Base-by-base conservation (phyloP, 352 stramenopile genomes). In the Phytopythium litorale region DNA sequence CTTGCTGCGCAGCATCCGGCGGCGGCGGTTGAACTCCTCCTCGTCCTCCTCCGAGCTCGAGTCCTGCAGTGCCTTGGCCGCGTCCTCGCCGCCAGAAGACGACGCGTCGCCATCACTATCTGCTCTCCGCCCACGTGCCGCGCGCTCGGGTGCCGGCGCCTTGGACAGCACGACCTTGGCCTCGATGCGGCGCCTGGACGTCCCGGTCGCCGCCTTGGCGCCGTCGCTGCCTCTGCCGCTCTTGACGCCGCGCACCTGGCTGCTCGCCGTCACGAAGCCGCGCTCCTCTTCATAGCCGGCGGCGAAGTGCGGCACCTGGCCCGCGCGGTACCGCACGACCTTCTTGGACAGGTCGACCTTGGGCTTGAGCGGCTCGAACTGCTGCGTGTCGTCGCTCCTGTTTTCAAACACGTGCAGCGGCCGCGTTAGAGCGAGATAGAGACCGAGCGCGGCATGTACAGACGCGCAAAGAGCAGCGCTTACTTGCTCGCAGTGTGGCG, bases 261-360 rank as follows among this genome's bases (percentile, higher is more conserved):
- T 86, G 64, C 71, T 79, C 33, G 81, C 73, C 8, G 82, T 91
- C 51, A 94, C 82, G 35, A 94, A 94, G 3, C 84, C 83, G 12
- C 81, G 70, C 42, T 94, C 83, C 7, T 92, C 85, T 53, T 94
- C 83, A 60, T 90, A 91, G 0, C 82, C 84, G 0, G 76, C 60
- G 0, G 85, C 85, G 55, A 91, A 94, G 23, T 83, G 74, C 32
- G 87, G 87, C 9, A 94, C 85, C 49, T 94, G 82, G 9, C 87
- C 87, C 30, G 87, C 85, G 43, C 87, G 84, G 58, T 96, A 94
- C 19, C 87, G 84, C n/a, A 73, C 60, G 49, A 96, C 82, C 65
- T 94, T 93, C 43, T 80, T 90, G 50, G 84, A 90, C 45, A 74
- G 71, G 45, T 96, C 87, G 25, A 96, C 67, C 42, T 90, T 89